Conservation (phyloP, 331 rosid species). For the Stylosanthes scabra region DNA sequence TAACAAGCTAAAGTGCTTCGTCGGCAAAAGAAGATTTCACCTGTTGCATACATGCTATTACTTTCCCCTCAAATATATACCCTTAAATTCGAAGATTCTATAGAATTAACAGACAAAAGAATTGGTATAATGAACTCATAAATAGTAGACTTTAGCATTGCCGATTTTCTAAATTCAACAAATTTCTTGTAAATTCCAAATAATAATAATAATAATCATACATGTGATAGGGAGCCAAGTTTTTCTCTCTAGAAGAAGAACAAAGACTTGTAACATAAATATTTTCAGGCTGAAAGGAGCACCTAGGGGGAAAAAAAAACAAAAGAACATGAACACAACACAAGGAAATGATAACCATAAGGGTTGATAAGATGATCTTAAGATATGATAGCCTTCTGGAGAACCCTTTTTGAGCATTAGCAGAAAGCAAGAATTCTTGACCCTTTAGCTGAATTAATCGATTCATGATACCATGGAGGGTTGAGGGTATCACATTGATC, state of each 20-base stretch:
- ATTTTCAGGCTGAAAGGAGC: not conserved
- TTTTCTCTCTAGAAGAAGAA: conserved; percentile 10
- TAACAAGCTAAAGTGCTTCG: not conserved
- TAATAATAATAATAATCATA: conserved; percentile 6
- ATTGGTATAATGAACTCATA: not conserved
- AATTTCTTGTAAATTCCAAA: not conserved
- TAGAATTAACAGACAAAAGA: not conserved
- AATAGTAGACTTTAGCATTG: conserved; percentile 1
- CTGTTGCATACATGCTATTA: not conserved
- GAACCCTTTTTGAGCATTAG: conserved; percentile 31
- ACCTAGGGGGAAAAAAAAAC: conserved; percentile 9
- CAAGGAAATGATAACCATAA: conserved; percentile 32
- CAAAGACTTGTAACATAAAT: not conserved
- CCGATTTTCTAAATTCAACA: not conserved
- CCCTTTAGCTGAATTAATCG: conserved; percentile 19
- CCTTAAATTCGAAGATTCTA: not conserved
- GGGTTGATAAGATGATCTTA: conserved; percentile 14
- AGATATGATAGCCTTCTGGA: conserved; percentile 13
- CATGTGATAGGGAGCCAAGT: not conserved
- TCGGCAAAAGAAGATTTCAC: not conserved
- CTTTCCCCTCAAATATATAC: not conserved
- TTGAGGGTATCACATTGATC: conserved; percentile 29
- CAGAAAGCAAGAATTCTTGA: conserved; percentile 29
- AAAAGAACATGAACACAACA: conserved; percentile 26
- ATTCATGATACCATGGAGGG: conserved; percentile 9